Evolutionary conservation across 345 rosid species (phyloP).

Genomic region (Chamaenerion angustifolium): DNA sequence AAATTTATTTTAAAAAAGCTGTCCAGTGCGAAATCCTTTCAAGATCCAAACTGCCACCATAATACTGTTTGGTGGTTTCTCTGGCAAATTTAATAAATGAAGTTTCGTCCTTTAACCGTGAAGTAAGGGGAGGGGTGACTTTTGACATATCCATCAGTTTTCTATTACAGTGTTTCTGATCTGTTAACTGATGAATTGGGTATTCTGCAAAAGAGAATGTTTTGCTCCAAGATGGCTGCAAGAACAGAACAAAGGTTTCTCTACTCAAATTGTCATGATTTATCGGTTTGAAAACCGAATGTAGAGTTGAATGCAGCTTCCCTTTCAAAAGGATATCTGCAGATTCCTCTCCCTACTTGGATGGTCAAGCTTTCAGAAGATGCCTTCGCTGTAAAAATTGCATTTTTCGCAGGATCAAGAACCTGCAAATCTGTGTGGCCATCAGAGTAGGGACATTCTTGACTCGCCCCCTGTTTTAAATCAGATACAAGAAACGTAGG

Average conservation of each 20-base stretch:
- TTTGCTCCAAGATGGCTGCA: conserved; percentile 80
- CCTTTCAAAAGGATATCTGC: conserved; percentile 70
- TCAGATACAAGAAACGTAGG: conserved; percentile 48
- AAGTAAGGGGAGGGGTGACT: conserved; percentile 49
- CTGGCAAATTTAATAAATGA: conserved; percentile 78
- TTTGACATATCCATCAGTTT: conserved; percentile 18
- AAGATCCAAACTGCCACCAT: conserved; percentile 60
- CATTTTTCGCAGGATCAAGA: conserved; percentile 40
- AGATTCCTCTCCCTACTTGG: conserved; percentile 83
- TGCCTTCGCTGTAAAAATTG: conserved; percentile 45
- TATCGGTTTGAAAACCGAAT: conserved; percentile 52
- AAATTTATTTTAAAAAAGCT: neutral
- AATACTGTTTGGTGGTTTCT: conserved; percentile 73
- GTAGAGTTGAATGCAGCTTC: conserved; percentile 62
- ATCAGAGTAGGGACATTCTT: conserved; percentile 27
- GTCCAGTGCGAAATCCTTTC: neutral
- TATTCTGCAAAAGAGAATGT: conserved; percentile 38
- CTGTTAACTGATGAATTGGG: conserved; percentile 15
- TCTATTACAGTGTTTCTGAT: conserved; percentile 15
- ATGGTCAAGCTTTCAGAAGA: conserved; percentile 61
- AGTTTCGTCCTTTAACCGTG: conserved; percentile 71
- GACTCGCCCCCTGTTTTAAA: conserved; percentile 11
- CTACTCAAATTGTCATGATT: conserved; percentile 46
- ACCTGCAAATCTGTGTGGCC: conserved; percentile 23
- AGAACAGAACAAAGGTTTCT: conserved; percentile 66